Base-by-base conservation (phyloP, 2,329 filamentous ascomycete genomes). In the Chaetomiaceae sp. region DNA sequence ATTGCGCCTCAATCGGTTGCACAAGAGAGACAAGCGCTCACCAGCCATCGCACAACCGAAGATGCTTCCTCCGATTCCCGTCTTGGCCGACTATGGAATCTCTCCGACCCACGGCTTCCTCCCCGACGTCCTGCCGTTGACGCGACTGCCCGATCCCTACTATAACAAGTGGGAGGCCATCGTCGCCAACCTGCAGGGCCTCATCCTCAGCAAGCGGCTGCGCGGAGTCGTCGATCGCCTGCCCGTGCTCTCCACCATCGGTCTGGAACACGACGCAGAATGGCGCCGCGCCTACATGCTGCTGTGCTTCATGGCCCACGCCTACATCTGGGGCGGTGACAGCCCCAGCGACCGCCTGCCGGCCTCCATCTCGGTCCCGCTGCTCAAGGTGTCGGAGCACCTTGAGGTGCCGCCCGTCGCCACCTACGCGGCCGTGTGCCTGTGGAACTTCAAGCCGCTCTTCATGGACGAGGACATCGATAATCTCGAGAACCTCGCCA, bases 401-500 rank as follows among this genome's bases (percentile, higher is more conserved):
- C 81, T 99, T 17, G 89, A 97, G 65, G 77, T 99, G 23, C 91
- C 89, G 6, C 89, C 91, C 1, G 92, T 99, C 25, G 94, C 92
- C 44, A 96, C 92, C 17, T 99, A 96, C 68, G 90, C 94, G 6
- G 89, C 87, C 7, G 78, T 96, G 4, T 92, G 89, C 61, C 78
- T 99, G 23, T 99, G 94, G 94, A 99, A 99, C 72, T 97, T 91
- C 78, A 92, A 91, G 71, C 89, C 91, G 0, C 80, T 97, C 51
- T 96, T 97, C 66, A 74, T 84, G 55, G 83, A 89, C 58, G 91
- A 96, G 69, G 80, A 82, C 33, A 83, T 94, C 53, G 89, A 95
- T 65, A 83, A 84, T 59, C 79, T 97, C 42, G 86, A 94, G 65
- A 97, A 99, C 64, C 79, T 99, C 52, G 85, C 89, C 37, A 94